These are phyloP conservation scores for Lactuca sativa DNA, from an alignment of 129 eudicot genomes.

Conservation along the genomic window DNA sequence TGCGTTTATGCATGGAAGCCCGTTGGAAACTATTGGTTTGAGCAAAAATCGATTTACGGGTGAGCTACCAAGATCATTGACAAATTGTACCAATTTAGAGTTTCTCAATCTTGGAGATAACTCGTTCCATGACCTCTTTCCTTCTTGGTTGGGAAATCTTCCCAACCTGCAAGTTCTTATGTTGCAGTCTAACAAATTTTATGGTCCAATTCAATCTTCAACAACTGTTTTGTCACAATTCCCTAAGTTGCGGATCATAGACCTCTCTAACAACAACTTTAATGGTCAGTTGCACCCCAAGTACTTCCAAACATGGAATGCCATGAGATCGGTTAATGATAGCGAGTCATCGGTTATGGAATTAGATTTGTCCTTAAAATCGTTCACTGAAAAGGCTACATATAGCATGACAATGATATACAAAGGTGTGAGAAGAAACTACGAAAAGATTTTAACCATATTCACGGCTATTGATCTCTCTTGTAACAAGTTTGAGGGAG, in stretches of 20 bases:
- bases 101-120: background rate
- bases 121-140: background rate
- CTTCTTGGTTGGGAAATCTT: slow-evolving; percentile 1
- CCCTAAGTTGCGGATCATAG: slow-evolving; percentile 22
- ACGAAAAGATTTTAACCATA: too few species aligned
- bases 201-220: background rate
- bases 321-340: background rate
- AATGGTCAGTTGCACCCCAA: background rate
- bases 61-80: background rate
- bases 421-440: background rate
- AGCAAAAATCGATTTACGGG: background rate
- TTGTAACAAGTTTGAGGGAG: background rate
- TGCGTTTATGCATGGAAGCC: background rate
- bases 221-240: background rate
- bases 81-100: background rate
- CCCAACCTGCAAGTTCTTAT: background rate
- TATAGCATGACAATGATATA: background rate
- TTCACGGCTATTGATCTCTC: background rate
- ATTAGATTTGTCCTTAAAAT: background rate
- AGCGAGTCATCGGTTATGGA: background rate
- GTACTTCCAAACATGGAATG: background rate
- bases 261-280: slow-evolving; percentile 13
- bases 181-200: background rate
- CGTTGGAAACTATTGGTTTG: background rate
- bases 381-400: background rate